A percentile compares a stretch with the other conserved stretches of the same genome.
phyloP scores from a whole-genome alignment of 306 rosid genomes.

The Rosa rugosa region DNA sequence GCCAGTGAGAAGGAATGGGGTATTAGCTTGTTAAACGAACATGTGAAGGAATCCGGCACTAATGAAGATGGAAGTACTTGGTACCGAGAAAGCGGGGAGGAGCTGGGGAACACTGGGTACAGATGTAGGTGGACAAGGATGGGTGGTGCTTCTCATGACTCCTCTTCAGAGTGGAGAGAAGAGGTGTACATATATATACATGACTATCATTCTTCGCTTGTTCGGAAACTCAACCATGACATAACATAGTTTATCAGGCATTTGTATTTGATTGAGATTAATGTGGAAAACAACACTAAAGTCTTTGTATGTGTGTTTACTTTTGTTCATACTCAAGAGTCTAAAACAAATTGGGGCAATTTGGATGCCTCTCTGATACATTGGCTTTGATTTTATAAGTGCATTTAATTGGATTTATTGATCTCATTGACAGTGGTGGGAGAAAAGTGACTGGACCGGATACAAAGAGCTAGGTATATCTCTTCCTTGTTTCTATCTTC shows the following conservation, averaged over 20 bases:
- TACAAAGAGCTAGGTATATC: constrained; percentile 95
- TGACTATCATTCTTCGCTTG: not conserved
- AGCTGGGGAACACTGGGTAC: constrained; percentile 80
- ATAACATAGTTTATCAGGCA: not conserved
- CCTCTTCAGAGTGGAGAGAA: constrained; percentile 93
- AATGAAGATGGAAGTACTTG: constrained; percentile 97
- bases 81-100: constrained; percentile 87
- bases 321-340: not conserved
- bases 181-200: constrained; percentile 45
- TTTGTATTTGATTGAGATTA: not conserved
- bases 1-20: constrained; percentile 99
- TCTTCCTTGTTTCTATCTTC: constrained; percentile 22
- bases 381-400: constrained; percentile 49
- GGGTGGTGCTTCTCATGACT: constrained; percentile 81
- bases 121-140: constrained; percentile 99
- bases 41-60: constrained; percentile 77
- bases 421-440: constrained; percentile 99
- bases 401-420: constrained; percentile 93
- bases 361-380: constrained; percentile 8
- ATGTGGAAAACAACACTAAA: not conserved
- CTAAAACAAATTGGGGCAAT: not conserved
- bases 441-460: constrained; percentile 99
- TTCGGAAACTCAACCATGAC: not conserved
- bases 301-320: not conserved
- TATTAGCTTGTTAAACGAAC: constrained; percentile 71